A percentile compares a stretch with the other conserved stretches of the same genome.
phyloP scores from a whole-genome alignment of 345 rosid genomes.

The Barbarea vulgaris region DNA sequence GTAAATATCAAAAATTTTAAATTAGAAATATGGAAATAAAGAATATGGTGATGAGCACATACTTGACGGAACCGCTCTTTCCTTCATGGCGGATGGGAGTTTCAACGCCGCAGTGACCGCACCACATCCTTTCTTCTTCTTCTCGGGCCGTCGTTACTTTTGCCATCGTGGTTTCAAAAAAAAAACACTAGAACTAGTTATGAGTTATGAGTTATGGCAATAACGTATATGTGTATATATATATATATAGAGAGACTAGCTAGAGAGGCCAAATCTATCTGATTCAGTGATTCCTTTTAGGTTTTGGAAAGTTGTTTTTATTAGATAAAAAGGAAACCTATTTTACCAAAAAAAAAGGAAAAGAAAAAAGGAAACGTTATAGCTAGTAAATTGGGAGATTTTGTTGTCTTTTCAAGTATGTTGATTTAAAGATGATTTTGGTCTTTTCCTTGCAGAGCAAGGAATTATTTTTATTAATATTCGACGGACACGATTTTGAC shows the following conservation, averaged over 20 bases:
- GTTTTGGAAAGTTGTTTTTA: background rate
- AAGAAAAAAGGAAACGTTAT: background rate
- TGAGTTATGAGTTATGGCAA: background rate
- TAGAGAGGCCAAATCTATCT: background rate
- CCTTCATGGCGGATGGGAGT: conserved; percentile 32
- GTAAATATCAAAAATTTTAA: background rate
- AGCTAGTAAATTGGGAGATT: background rate
- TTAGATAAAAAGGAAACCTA: background rate
- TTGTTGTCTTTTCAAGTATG: background rate
- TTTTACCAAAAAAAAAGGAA: background rate
- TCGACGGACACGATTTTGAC: background rate
- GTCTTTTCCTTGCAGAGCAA: conserved; percentile 24
- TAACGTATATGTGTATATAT: background rate
- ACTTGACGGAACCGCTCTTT: conserved; percentile 23
- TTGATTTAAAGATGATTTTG: background rate
- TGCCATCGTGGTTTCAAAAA: conserved; percentile 11
- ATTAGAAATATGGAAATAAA: background rate
- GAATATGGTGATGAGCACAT: background rate
- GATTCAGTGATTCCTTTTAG: background rate
- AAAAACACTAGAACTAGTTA: background rate
- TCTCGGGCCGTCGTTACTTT: background rate
- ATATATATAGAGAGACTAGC: conserved; percentile 2
- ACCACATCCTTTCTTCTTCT: conserved; percentile 31
- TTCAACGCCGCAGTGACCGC: conserved; percentile 33
- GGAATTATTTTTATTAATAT: background rate